phyloP scores from a whole-genome alignment of 2,329 filamentous ascomycete genomes.

The Pleoardoris graminearum region DNA sequence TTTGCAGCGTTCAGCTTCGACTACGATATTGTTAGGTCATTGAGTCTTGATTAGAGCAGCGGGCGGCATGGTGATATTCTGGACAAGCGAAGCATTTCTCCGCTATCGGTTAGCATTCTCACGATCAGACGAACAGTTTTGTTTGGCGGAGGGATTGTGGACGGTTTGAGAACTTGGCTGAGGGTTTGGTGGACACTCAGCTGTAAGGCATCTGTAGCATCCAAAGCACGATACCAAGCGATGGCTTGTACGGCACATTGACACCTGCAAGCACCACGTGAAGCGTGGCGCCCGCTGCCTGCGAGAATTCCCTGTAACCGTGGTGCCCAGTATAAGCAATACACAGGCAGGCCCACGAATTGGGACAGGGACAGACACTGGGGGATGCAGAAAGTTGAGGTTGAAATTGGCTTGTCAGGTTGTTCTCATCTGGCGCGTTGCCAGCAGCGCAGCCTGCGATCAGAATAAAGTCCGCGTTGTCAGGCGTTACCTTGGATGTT shows the following conservation, averaged over 20 bases:
- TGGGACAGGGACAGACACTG: too few species aligned
- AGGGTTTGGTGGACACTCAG: slow-evolving; percentile 15
- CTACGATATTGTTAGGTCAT: slow-evolving; percentile 12
- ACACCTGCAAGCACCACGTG: too few species aligned
- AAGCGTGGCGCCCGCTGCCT: too few species aligned
- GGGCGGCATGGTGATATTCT: slow-evolving; percentile 34
- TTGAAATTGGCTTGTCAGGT: background rate
- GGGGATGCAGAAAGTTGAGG: background rate
- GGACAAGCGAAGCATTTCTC: slow-evolving; percentile 39
- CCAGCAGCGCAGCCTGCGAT: background rate
- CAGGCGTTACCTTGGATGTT: too few species aligned
- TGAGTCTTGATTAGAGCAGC: slow-evolving; percentile 23
- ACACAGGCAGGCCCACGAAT: too few species aligned
- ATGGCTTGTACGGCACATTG: slow-evolving; percentile 34
- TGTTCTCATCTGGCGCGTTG: background rate
- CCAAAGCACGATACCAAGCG: slow-evolving; percentile 43
- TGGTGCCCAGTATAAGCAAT: too few species aligned
- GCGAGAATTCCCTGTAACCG: too few species aligned
- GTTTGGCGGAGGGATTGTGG: slow-evolving; percentile 14
- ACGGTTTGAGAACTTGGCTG: slow-evolving; percentile 11
- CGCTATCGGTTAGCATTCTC: slow-evolving; percentile 40
- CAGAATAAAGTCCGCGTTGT: too few species aligned
- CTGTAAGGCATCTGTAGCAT: slow-evolving; percentile 41
- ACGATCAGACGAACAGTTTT: slow-evolving; percentile 37
- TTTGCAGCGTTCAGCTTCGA: slow-evolving; percentile 7